Evolutionary conservation across 75 land plant species (phyloP), one percentile per base, ranked within the genome.

Genomic region (Ceratopteris richardii): DNA sequence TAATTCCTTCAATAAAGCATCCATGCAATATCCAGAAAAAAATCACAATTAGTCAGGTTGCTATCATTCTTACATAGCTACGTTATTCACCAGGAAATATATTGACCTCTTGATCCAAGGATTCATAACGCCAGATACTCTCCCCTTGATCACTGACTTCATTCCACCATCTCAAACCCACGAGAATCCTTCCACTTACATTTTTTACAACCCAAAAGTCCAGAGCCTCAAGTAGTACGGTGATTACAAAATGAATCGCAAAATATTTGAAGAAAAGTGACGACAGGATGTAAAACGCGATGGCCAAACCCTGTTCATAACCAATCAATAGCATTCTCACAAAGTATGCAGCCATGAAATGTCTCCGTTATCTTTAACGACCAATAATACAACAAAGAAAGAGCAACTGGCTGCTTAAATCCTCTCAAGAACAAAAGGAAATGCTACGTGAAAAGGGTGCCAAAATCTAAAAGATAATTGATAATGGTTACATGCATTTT

Each of bases 171-270:
- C 99, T 70, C 27, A 95, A 73, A 20, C 99, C 99, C 41, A 95
- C 99, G 62, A 95, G 74, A 11, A 90, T 90, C 37, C 99, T 66
- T 19, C 99, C 99, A 77, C 99, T 90, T 18, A 95, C 86, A 76
- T 95, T 95, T 81, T 95, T 95, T 52, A 95, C 99, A 1, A 87
- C 91, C 99, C 99, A 95, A 69, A 95, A 95, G 66, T 95, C 99
- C 46, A 95, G 78, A 55, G 99, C 91, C 58, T 90, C 78, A 60
- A 95, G 80, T 42, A 90, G 62, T 14, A 95, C 99, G 33, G 99
- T 95, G 43, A 95, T 80, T 57, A 95, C 99, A 62, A 95, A 95
- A 14, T 87, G 89, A 52, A 90, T 90, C 50, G 90, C 90, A 68
- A 95, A 95, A 73, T 65, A 87, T 48, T 78, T 54, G 48, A 95